These are phyloP conservation scores for Protea cynaroides DNA, from an alignment of 164 flowering plant species.

Conservation along the genomic window DNA sequence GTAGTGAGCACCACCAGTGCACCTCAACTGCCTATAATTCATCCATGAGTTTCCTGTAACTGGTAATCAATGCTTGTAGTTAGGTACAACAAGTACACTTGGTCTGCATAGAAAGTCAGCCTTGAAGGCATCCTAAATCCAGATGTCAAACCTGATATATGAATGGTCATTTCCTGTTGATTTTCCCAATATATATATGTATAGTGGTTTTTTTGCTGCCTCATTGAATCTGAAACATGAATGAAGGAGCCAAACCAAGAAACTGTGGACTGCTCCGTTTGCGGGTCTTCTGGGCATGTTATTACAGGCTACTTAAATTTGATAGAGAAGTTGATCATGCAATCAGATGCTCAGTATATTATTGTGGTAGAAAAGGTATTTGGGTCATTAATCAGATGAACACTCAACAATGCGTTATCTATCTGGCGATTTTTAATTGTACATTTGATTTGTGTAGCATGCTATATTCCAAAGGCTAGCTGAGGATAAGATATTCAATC, in stretches of 20 bases:
- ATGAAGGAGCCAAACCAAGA: slow-evolving; percentile 70
- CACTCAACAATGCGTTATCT: not conserved
- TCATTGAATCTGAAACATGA: slow-evolving; percentile 8
- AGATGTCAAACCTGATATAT: too few species aligned
- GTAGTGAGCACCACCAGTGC: too few species aligned
- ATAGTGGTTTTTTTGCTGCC: slow-evolving; percentile 3
- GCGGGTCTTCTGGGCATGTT: slow-evolving; percentile 83
- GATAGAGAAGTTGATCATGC: slow-evolving; percentile 46
- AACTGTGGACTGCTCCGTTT: slow-evolving; percentile 64
- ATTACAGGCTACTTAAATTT: slow-evolving; percentile 76
- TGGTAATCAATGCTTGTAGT: not conserved
- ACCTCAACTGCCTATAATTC: too few species aligned
- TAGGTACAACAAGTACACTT: too few species aligned
- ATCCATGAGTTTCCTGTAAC: not conserved
- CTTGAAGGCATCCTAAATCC: too few species aligned
- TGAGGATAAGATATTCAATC: slow-evolving; percentile 80
- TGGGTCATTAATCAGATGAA: not conserved
- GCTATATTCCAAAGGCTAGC: slow-evolving; percentile 90
- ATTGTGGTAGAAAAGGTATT: slow-evolving; percentile 90
- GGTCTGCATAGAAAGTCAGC: too few species aligned
- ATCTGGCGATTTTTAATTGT: not conserved
- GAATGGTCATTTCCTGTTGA: not conserved
- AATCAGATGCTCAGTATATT: slow-evolving; percentile 82
- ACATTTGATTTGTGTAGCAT: slow-evolving; percentile 44
- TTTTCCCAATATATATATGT: not conserved